phyloP scores from a whole-genome alignment of 257 asterid genomes.

The Nemophila menziesii region DNA sequence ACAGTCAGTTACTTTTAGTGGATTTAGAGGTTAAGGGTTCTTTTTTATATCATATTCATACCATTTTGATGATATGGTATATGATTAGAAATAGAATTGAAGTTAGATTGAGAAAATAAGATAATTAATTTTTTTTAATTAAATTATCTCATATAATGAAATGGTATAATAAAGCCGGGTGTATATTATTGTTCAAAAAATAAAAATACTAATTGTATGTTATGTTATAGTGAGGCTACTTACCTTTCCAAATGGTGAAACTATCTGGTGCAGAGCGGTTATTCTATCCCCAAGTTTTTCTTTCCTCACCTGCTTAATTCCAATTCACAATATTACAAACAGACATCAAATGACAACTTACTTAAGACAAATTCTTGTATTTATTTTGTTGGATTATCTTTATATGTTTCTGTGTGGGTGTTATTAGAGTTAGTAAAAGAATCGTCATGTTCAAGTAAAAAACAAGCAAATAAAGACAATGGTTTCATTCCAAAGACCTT shows the following conservation, averaged over 20 bases:
- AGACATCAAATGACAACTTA: slow-evolving; percentile 9
- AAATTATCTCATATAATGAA: too few species aligned
- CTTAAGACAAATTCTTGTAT: slow-evolving; percentile 2
- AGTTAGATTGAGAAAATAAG: too few species aligned
- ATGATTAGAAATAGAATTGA: too few species aligned
- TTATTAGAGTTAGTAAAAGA: slow-evolving; percentile 29
- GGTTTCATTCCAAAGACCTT: slow-evolving; percentile 38
- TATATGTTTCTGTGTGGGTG: slow-evolving; percentile 33
- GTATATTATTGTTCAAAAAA: too few species aligned
- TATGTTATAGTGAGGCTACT: too few species aligned
- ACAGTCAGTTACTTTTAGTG: too few species aligned
- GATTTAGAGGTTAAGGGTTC: too few species aligned
- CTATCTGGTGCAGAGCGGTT: slow-evolving; percentile 83
- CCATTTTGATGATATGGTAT: too few species aligned
- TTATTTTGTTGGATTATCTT: not conserved
- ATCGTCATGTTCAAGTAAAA: slow-evolving; percentile 17
- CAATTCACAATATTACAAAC: not conserved
- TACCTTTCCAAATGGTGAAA: slow-evolving; percentile 94
- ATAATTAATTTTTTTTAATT: too few species aligned
- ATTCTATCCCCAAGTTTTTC: slow-evolving; percentile 77
- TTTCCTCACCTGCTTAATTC: slow-evolving; percentile 73
- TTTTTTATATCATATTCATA: too few species aligned
- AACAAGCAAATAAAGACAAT: slow-evolving; percentile 59
- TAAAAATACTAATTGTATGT: too few species aligned
- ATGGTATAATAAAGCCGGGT: too few species aligned